Conservation (phyloP, 768 basidiomycete genomes). For the Amanita subjunquillea region DNA sequence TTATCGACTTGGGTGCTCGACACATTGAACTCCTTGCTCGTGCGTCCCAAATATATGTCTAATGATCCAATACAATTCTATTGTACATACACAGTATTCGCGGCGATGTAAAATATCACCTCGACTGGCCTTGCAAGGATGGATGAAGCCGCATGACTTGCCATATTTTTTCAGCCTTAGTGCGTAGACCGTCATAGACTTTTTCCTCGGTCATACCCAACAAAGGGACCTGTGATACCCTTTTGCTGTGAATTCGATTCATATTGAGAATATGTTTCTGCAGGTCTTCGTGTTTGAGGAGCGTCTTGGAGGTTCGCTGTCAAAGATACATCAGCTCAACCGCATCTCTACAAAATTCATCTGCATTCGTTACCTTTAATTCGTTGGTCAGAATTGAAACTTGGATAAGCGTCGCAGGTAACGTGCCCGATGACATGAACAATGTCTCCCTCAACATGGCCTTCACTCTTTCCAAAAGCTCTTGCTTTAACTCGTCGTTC, state of each 20-base stretch:
- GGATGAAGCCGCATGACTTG: neutral
- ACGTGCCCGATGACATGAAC: neutral
- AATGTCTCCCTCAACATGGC: neutral
- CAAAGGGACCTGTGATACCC: neutral
- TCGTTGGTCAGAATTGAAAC: neutral
- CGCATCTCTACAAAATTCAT: too few relatives aligned
- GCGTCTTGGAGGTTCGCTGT: neutral
- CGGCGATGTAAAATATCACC: too few relatives aligned
- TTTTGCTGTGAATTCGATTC: neutral
- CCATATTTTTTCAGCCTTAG: neutral
- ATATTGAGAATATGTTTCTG: slow-evolving; percentile 1
- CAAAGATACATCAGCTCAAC: too few relatives aligned
- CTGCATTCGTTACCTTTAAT: neutral
- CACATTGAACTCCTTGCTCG: too few relatives aligned
- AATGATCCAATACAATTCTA: too few relatives aligned
- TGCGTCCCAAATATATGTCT: too few relatives aligned
- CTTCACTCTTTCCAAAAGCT: neutral
- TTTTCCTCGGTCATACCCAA: neutral
- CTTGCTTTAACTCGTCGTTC: neutral
- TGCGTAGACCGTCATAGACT: neutral
- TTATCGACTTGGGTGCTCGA: too few relatives aligned
- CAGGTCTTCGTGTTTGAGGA: neutral
- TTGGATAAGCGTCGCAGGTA: neutral
- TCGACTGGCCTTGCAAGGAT: too few relatives aligned
- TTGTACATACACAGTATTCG: too few relatives aligned